Evolutionary conservation across 2,329 filamentous ascomycete genomes (phyloP), one percentile per base, ranked within the genome.

Genomic region (Chaetomium olivaceum): DNA sequence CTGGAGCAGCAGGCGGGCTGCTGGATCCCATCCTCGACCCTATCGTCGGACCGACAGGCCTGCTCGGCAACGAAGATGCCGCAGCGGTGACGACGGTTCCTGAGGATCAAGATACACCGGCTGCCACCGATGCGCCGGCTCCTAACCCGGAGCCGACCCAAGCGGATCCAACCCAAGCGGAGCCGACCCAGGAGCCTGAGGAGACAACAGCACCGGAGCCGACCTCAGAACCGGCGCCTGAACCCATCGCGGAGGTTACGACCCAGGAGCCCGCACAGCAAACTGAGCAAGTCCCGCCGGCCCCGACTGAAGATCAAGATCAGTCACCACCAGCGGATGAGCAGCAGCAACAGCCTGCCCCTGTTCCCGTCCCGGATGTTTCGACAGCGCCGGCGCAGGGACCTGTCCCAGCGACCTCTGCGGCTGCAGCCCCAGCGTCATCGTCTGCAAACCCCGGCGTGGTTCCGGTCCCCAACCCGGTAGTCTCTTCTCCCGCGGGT

Each of bases 181-280:
- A 36, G 9, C 33, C 33, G 8, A 36, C 33, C 33, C 33, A 36
- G 8, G 61, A 62, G 36, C 33, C 64, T 7, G 57, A 23, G 61
- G 63, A 66, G 56, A 63, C 65, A 11, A 16, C 67, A 9, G 48
- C 57, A 19, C 48, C 63, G 39, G 65, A 58, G 31, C 43, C 55
- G 23, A 62, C 60, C 33, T n/a, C 52, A 2, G 59, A 58, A n/a
- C 64, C 64, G 21, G 56, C 43, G 6, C 51, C 64, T 2, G 61
- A 31, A n/a, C 46, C 58, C 9, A 33, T 50, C 1, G n/a, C 39
- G 29, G 36, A 60, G 6, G 62, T 56, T 16, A 29, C 29, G 29
- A 46, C 39, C 14, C 46, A 33, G n/a, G 48, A 27, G 12, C 36
- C 59, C 12, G 21, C 52, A 3, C 52, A 54, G 21, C 4, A 46